phyloP scores from a whole-genome alignment of 108 stramenopile genomes.

The Cyclotella baltica region DNA sequence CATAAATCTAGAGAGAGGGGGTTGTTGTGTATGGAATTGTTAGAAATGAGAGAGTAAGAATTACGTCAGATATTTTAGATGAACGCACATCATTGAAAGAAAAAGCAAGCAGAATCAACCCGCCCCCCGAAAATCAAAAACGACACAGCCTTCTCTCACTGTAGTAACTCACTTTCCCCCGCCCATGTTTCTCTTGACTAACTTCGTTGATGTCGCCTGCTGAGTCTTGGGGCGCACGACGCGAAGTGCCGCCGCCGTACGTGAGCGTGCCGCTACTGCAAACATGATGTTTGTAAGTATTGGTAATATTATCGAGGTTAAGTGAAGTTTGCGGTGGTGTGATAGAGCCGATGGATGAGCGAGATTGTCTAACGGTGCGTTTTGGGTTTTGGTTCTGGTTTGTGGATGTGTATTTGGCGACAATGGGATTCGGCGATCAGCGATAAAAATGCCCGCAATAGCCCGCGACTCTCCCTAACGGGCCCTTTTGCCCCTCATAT shows the following conservation, averaged over 20 bases:
- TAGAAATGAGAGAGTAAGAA: neutral
- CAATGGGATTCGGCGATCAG: conserved; percentile 13
- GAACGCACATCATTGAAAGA: too few relatives aligned
- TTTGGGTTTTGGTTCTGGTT: too few relatives aligned
- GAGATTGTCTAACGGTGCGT: too few relatives aligned
- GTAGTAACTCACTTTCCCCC: conserved; percentile 36
- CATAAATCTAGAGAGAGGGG: conserved; percentile 31
- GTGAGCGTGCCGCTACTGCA: conserved; percentile 23
- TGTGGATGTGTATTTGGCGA: neutral
- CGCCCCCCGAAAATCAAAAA: neutral
- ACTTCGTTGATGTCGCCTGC: neutral
- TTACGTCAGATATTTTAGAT: neutral
- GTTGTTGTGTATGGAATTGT: neutral
- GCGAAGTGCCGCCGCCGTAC: neutral
- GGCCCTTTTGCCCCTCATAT: neutral
- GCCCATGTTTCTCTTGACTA: conserved; percentile 40
- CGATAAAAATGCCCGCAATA: neutral
- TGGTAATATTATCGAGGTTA: neutral
- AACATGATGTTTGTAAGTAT: conserved; percentile 2
- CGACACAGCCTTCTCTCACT: neutral
- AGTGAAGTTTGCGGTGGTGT: too few relatives aligned
- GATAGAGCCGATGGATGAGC: too few relatives aligned
- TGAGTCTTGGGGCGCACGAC: neutral
- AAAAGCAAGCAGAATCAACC: neutral
- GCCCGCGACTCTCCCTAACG: too few relatives aligned